Percentiles rank a stretch among this genome's conserved stretches.
These are phyloP conservation scores for Acanthamoeba divionensis DNA, from an alignment of 208 protist genomes.

Conservation along the genomic window DNA sequence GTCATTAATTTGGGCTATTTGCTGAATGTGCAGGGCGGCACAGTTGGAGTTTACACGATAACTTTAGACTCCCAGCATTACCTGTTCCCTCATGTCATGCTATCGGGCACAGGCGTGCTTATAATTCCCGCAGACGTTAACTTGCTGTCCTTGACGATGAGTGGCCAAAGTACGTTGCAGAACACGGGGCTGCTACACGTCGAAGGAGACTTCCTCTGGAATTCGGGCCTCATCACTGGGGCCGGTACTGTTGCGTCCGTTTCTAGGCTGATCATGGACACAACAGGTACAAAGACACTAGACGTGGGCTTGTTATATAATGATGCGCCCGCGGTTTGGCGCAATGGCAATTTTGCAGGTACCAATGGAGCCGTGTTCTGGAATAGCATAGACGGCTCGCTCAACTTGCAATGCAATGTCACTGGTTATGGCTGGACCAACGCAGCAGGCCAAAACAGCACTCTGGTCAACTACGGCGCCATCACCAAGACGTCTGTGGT, in stretches of 20 bases:
- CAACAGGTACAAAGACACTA: background rate
- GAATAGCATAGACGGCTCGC: no score
- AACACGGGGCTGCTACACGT: background rate
- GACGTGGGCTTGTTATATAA: constrained; percentile 10
- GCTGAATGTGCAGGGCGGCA: constrained; percentile 9
- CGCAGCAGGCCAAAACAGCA: background rate
- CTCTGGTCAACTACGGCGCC: background rate
- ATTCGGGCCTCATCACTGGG: background rate
- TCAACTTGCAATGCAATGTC: no score
- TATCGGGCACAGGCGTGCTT: background rate
- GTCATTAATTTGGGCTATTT: background rate
- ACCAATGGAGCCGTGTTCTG: background rate
- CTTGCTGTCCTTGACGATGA: background rate
- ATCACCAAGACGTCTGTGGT: background rate
- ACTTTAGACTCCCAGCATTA: background rate
- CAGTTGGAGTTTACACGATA: constrained; percentile 4
- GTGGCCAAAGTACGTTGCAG: background rate
- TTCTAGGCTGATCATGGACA: background rate
- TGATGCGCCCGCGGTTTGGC: background rate
- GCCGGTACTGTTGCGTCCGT: background rate
- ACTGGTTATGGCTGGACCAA: background rate
- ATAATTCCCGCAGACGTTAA: background rate
- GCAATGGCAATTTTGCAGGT: background rate
- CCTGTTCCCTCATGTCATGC: background rate
- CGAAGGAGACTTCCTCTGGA: background rate